phyloP scores from a whole-genome alignment of 192 early-diverging fungal species.

The Paraglomus occultum region DNA sequence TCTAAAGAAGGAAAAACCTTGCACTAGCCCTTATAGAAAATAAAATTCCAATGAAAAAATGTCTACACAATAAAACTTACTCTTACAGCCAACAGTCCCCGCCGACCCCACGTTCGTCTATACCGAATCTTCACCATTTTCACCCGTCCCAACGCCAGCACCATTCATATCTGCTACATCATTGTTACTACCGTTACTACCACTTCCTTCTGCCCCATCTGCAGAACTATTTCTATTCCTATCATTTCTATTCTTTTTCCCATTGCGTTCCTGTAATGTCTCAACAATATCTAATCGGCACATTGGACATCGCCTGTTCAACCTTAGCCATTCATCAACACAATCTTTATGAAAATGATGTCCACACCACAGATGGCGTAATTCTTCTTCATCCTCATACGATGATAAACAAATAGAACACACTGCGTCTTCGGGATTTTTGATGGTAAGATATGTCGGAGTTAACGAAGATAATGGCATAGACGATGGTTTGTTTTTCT shows the following conservation, averaged over 20 bases:
- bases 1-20: no score
- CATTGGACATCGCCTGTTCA: slow-evolving; percentile 73
- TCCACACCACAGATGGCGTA: slow-evolving; percentile 68
- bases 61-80: no score
- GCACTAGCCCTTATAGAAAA: no score
- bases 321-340: slow-evolving; percentile 77
- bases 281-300: slow-evolving; percentile 63
- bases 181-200: neutral
- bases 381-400: slow-evolving; percentile 75
- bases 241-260: neutral
- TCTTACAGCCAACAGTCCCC: no score
- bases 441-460: slow-evolving; percentile 45
- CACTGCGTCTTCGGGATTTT: slow-evolving; percentile 60
- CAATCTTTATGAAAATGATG: slow-evolving; percentile 85
- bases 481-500: neutral
- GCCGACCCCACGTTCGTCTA: no score
- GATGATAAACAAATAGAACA: slow-evolving; percentile 78
- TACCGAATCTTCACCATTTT: neutral
- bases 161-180: neutral
- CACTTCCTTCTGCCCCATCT: neutral
- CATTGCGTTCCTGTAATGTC: slow-evolving; percentile 27
- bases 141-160: neutral
- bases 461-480: neutral
- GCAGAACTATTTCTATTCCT: no score
- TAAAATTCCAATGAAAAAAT: no score